A percentile compares a stretch with the other conserved stretches of the same genome.
Conservation (phyloP, 1,284 basidiomycete genomes). For the Cryptococcus amylolentus region DNA sequence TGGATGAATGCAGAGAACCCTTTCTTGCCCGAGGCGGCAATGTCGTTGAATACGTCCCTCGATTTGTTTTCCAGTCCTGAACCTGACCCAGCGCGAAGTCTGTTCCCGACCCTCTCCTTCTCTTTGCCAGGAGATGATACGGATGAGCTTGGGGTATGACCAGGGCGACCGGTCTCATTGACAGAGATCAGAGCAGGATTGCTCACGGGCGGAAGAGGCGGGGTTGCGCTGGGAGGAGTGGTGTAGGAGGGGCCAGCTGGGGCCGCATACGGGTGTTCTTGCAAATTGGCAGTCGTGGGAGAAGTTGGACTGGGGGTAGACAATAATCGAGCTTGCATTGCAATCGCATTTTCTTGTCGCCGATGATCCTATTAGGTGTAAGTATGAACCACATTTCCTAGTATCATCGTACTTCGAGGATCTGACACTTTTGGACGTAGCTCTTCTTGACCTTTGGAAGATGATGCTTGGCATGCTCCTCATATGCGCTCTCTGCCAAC, state of each 20-base stretch:
- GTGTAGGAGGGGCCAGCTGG: conserved; percentile 20
- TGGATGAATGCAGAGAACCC: conserved; percentile 47
- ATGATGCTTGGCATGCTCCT: conserved; percentile 69
- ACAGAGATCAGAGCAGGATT: conserved; percentile 14
- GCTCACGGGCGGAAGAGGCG: conserved; percentile 22
- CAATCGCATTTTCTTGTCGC: conserved; percentile 46
- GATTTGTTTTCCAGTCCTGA: conserved; percentile 29
- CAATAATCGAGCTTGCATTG: conserved; percentile 46
- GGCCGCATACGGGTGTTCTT: conserved; percentile 24
- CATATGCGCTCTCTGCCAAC: conserved; percentile 62
- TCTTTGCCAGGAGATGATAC: conserved; percentile 8
- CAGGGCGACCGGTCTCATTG: no score
- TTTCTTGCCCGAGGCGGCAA: conserved; percentile 46
- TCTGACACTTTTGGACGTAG: conserved; percentile 75
- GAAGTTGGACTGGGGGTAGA: conserved; percentile 33
- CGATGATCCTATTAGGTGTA: conserved; percentile 32
- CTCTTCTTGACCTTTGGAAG: conserved; percentile 71
- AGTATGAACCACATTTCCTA: neutral
- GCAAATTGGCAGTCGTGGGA: conserved; percentile 16
- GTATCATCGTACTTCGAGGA: conserved; percentile 64
- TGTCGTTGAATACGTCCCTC: conserved; percentile 47
- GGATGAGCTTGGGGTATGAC: neutral
- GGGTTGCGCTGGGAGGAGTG: conserved; percentile 26
- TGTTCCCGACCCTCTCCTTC: conserved; percentile 10
- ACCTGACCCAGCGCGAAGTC: conserved; percentile 27